Evolutionary conservation across 106 monocot genomes (phyloP).

Genomic region (Triglochin maritima): DNA sequence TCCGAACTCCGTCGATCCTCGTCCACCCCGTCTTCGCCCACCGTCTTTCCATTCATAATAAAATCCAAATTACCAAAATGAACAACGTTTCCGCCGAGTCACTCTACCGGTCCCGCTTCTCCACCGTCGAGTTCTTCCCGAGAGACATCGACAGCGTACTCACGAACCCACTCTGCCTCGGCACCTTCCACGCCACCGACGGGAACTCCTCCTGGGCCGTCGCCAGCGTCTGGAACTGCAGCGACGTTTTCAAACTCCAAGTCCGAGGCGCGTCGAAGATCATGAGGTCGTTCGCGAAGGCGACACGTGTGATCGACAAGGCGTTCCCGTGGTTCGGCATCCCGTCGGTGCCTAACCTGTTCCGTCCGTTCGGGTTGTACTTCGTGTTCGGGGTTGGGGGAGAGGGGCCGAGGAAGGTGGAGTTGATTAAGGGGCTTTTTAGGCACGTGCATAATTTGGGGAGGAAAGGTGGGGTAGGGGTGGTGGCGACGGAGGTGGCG

Average conservation of each 20-base stretch:
- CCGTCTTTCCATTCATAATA: not conserved
- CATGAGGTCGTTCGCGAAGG: too few species aligned
- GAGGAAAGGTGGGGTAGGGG: slow-evolving; percentile 33
- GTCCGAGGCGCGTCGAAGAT: too few species aligned
- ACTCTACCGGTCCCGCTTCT: too few species aligned
- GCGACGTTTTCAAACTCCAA: too few species aligned
- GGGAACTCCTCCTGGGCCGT: too few species aligned
- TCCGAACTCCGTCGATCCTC: slow-evolving; percentile 57
- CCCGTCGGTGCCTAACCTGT: slow-evolving; percentile 51
- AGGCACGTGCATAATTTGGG: slow-evolving; percentile 49
- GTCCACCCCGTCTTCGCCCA: slow-evolving; percentile 69
- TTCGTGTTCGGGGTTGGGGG: slow-evolving; percentile 53
- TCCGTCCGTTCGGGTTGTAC: slow-evolving; percentile 46
- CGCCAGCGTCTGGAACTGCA: too few species aligned
- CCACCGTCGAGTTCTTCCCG: too few species aligned
- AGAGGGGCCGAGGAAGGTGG: slow-evolving; percentile 15
- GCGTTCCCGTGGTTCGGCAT: slow-evolving; percentile 39
- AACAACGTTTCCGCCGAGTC: too few species aligned
- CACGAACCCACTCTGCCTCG: too few species aligned
- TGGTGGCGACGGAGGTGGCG: slow-evolving; percentile 49
- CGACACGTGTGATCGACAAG: slow-evolving; percentile 18
- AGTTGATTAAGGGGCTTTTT: slow-evolving; percentile 21
- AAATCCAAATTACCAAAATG: too few species aligned
- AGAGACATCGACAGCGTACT: too few species aligned
- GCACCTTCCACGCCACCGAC: too few species aligned